Evolutionary conservation across 352 stramenopile genomes (phyloP), one percentile per base, ranked within the genome.

Genomic region (Hyphochytrium catenoides): DNA sequence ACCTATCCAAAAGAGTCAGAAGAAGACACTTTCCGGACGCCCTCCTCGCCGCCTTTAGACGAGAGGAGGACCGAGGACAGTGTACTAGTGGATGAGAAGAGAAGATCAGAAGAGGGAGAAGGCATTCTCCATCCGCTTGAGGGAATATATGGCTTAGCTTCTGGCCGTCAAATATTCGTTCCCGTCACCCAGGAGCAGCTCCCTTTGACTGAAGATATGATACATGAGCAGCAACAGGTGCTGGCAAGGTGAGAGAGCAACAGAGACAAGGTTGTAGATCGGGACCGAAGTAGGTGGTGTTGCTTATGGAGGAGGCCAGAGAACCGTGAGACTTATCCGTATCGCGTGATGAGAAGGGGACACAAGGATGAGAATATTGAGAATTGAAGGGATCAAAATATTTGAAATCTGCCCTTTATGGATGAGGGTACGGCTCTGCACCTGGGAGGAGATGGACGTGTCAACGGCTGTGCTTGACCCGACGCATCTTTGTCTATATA

Each of bases 191-290:
- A 78, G 41, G 57, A 46, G 6, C 50, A 53, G 28, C 54, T 75
- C 3, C 67, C 67, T 3, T 56, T 77, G 38, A 82, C 67, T 3
- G 67, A 82, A 52, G 68, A 78, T 39, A 47, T 75, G 9, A 65
- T 59, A 0, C 74, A 67, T 36, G 51, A 76, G 35, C 62, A 82
- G 28, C 61, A 78, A 46, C 62, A 77, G 4, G 43, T 82, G 8
- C 38, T 43, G 3, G 26, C 36, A 19, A 43, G 37, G 36, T 43
- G 8, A 4, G 36, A n/a, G n/a, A n/a, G n/a, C n/a, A n/a, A n/a
- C n/a, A n/a, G n/a, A n/a, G n/a, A n/a, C n/a, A n/a, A n/a, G n/a
- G n/a, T n/a, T n/a, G n/a, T n/a, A n/a, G n/a, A n/a, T n/a, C n/a
- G n/a, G n/a, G n/a, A n/a, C n/a, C n/a, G n/a, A n/a, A n/a, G n/a